Percentiles rank a stretch among this genome's conserved stretches.
Evolutionary conservation across 2,329 filamentous ascomycete species (phyloP).

Genomic region (Leptographium lundbergii): DNA sequence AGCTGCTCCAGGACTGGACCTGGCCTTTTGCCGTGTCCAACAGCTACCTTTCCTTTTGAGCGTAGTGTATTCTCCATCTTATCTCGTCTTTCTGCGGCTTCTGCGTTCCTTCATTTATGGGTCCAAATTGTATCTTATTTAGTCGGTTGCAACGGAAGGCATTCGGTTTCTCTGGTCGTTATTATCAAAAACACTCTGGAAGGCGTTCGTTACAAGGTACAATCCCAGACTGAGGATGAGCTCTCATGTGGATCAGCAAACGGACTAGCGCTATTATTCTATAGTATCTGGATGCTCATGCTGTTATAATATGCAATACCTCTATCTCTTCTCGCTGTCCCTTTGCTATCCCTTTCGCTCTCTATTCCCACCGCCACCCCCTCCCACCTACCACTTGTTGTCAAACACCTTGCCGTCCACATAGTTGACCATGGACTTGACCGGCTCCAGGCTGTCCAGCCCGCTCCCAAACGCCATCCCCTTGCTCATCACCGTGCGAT

Average conservation of each 20-base stretch:
- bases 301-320: no score
- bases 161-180: no score
- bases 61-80: not conserved
- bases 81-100: not conserved
- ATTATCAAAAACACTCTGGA: no score
- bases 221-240: no score
- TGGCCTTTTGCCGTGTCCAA: constrained; percentile 12
- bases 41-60: constrained; percentile 7
- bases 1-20: constrained; percentile 10
- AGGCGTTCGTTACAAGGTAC: no score
- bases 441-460: constrained; percentile 28
- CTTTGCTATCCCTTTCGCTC: no score
- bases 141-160: not conserved
- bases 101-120: not conserved
- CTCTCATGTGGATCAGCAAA: no score
- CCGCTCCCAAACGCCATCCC: constrained; percentile 37
- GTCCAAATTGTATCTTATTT: not conserved
- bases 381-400: constrained; percentile 21
- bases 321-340: no score
- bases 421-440: constrained; percentile 37
- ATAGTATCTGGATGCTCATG: no score
- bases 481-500: constrained; percentile 37
- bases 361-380: no score
- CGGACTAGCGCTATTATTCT: no score
- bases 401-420: constrained; percentile 33